Evolutionary conservation across 2,329 filamentous ascomycete genomes (phyloP), one percentile per base, ranked within the genome.

Genomic region (Botryosphaeria agaves): DNA sequence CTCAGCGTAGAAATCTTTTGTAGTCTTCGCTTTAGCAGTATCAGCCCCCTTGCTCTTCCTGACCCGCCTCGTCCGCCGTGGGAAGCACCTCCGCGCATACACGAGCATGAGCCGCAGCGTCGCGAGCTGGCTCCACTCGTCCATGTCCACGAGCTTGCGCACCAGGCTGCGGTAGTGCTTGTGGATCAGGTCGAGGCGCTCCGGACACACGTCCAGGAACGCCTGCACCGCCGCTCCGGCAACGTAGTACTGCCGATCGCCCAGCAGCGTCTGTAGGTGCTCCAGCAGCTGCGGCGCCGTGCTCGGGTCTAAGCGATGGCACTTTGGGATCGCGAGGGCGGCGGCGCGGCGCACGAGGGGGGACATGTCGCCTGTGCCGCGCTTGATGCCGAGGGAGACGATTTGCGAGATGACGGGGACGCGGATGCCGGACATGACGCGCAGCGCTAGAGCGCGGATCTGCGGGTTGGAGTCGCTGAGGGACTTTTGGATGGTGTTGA

Each of bases 401-500:
- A 98, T 95, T 57, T 95, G 89, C 45, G 82, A 92, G 54, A 98
- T 98, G 30, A 94, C 85, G 0, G 89, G 87, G 1, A 98, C 87
- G n/a, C 80, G 71, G 38, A 98, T 95, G 8, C 83, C 84, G 1
- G 85, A 91, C 87, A 98, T 98, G 40, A 89, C 93, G 38, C 85
- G 82, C 37, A 98, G 65, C 0, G 89, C 89, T 45, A 98, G 76
- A 14, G 87, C 83, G 41, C 89, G 76, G 14, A 94, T 74, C 48
- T 92, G 80, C 1, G 89, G 82, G 51, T 85, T 94, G 34, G 76
- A 66, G 55, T 98, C 89, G 15, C 84, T 92, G 34, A 98, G 70
- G 7, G 87, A 93, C 56, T 94, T 95, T 50, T 98, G 89, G 43
- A 98, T 95, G 5, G 89, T 92, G 57, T 98, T 98, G 67, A 98